Evolutionary conservation across 805 yeast genomes (phyloP).

Genomic region (Hanseniaspora taiwanica): DNA sequence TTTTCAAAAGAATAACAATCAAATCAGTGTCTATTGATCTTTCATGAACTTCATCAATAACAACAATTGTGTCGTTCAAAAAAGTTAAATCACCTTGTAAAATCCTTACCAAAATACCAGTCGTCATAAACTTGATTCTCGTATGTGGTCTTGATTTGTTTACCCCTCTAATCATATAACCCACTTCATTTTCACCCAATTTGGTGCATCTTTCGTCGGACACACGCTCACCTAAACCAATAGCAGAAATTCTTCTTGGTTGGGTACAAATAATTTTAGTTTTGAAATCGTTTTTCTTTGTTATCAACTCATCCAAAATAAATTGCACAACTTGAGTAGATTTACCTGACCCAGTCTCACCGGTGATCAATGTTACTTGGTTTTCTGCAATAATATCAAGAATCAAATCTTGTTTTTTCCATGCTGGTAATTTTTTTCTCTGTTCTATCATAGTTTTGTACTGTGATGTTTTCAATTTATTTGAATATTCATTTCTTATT

Average conservation of each 20-base stretch:
- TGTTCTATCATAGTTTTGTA: constrained; percentile 29
- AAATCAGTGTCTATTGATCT: constrained; percentile 86
- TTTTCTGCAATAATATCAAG: constrained; percentile 41
- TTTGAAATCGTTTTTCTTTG: constrained; percentile 30
- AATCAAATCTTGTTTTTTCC: constrained; percentile 50
- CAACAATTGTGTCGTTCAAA: constrained; percentile 46
- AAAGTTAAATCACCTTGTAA: constrained; percentile 39
- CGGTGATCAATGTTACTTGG: constrained; percentile 69
- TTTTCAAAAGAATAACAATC: constrained; percentile 61
- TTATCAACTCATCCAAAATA: constrained; percentile 52
- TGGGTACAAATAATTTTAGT: constrained; percentile 72
- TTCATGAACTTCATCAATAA: constrained; percentile 95
- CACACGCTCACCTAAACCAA: constrained; percentile 87
- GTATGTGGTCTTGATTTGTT: constrained; percentile 49
- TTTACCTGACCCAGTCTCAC: constrained; percentile 97
- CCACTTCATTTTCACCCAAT: constrained; percentile 61
- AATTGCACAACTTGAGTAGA: constrained; percentile 93
- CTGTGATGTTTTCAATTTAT: constrained; percentile 21
- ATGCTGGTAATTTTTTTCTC: constrained; percentile 68
- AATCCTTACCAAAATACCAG: constrained; percentile 84
- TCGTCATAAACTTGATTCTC: constrained; percentile 75
- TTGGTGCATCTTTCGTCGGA: constrained; percentile 56
- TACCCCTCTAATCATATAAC: constrained; percentile 86
- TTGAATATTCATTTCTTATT: constrained; percentile 25
- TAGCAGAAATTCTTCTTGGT: constrained; percentile 90